These are phyloP conservation scores for Albifimbria verrucaria DNA, from an alignment of 2,329 filamentous ascomycete genomes.

Conservation along the genomic window DNA sequence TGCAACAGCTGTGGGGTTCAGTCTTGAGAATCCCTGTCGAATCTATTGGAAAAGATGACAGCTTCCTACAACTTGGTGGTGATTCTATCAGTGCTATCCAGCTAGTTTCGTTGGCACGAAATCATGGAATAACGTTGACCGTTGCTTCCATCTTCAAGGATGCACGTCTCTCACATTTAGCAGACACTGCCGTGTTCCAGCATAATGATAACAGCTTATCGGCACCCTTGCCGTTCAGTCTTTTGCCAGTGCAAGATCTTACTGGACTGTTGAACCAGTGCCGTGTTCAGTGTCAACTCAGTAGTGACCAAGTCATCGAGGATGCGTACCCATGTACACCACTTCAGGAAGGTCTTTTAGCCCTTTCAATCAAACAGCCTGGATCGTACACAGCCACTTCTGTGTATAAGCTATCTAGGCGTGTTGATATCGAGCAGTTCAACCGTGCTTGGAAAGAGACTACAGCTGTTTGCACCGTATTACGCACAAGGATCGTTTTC, in stretches of 20 bases:
- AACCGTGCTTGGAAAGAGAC: not conserved
- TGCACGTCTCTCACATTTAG: slow-evolving; percentile 7
- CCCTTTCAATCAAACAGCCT: slow-evolving; percentile 1
- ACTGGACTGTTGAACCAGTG: too few relatives aligned
- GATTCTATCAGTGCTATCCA: slow-evolving; percentile 22
- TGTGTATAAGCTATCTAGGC: not conserved
- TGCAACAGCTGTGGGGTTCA: slow-evolving; percentile 8
- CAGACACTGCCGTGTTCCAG: not conserved
- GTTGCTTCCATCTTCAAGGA: slow-evolving; percentile 13
- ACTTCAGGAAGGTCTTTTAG: slow-evolving; percentile 3
- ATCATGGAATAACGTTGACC: slow-evolving; percentile 2
- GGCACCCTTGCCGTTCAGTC: not conserved
- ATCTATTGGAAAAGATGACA: slow-evolving; percentile 24
- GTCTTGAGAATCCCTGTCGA: slow-evolving; percentile 1
- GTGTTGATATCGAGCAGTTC: not conserved
- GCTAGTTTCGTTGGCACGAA: slow-evolving; percentile 6
- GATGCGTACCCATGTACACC: slow-evolving; percentile 3
- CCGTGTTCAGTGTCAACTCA: too few relatives aligned
- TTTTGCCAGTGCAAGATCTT: too few relatives aligned
- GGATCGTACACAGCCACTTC: not conserved
- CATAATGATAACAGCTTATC: not conserved
- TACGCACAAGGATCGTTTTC: too few relatives aligned
- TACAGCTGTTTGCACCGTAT: not conserved
- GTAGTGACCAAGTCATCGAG: too few relatives aligned
- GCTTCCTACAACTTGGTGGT: slow-evolving; percentile 23